Evolutionary conservation across 2,329 filamentous ascomycete genomes (phyloP), one percentile per base, ranked within the genome.

Genomic region (Epichloe typhina): DNA sequence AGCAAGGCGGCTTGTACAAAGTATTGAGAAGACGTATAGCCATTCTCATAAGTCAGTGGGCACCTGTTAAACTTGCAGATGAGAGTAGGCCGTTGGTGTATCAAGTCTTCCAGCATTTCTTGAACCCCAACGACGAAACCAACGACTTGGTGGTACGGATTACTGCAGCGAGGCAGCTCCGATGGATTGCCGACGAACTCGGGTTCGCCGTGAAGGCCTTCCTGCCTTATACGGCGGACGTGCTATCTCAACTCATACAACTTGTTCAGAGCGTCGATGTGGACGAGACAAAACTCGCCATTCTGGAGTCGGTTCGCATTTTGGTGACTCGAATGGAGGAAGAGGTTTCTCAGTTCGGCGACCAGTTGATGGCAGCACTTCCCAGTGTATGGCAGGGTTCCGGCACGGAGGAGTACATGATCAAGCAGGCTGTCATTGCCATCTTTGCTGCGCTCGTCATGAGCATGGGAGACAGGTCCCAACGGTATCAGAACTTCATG

Each of bases 141-240:
- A 98, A 98, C 61, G 93, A 98, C 61, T 76, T 89, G 49, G 90
- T 97, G 0, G 93, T 98, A 35, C 82, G 88, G 13, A 84, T 97
- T 50, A 96, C 91, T 2, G 88, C 93, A 3, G 93, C 88, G 5
- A 79, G 90, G 50, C 88, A 94, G 59, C 78, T 98, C 47, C 84
- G 84, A 58, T 77, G 79, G 56, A 79, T 95, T 42, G 81, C 88
- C 0, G 85, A 96, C 58, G 88, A 95, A 42, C 88, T 90, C 64
- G 84, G 84, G 49, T 97, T 96, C 63, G 76, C 77, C 11, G 75
- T 82, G 2, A 78, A 85, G 4, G 70, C 74, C 11, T 96, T 97
- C 63, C 63, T 86, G 48, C 88, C 88, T 0, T 93, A 84, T 62
- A 86, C 88, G 0, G 75, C 85, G 1, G 77, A 83, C 19, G 82